These are phyloP conservation scores for Cyberlindnera maclurae DNA, from an alignment of 805 yeast species.

Conservation along the genomic window DNA sequence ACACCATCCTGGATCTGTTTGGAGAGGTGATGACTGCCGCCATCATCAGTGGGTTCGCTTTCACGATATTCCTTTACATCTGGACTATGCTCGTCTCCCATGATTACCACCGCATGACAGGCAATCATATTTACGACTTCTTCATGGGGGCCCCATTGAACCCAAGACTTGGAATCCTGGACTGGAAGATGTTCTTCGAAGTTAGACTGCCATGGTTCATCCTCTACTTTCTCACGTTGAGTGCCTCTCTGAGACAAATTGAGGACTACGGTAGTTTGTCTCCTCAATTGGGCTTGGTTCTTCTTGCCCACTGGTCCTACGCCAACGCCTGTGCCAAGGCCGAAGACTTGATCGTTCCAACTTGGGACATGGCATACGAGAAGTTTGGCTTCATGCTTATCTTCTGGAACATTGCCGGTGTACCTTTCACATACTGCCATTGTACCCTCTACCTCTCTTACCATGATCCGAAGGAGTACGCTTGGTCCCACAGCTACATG, in stretches of 20 bases:
- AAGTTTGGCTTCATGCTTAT: constrained; percentile 98
- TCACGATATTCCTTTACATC: constrained; percentile 64
- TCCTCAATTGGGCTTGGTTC: constrained; percentile 64
- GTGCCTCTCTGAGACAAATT: constrained; percentile 70
- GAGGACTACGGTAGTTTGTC: constrained; percentile 76
- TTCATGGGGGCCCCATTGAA: constrained; percentile 98
- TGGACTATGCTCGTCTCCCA: constrained; percentile 57
- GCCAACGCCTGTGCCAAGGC: constrained; percentile 98
- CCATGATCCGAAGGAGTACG: constrained; percentile 80
- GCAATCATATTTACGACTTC: constrained; percentile 81
- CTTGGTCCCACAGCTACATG: constrained; percentile 61
- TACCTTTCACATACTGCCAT: constrained; percentile 96
- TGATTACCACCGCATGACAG: constrained; percentile 87
- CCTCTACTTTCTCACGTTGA: constrained; percentile 66
- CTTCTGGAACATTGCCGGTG: constrained; percentile 99
- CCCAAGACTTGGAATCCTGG: constrained; percentile 90
- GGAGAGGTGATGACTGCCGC: constrained; percentile 93
- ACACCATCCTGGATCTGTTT: constrained; percentile 70
- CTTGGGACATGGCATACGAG: constrained; percentile 99
- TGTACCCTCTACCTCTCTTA: constrained; percentile 77
- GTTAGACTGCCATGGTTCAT: constrained; percentile 97
- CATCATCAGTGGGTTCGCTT: constrained; percentile 65
- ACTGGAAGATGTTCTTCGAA: constrained; percentile 94
- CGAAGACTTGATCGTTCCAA: constrained; percentile 93
- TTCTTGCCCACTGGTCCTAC: constrained; percentile 87